phyloP scores from a whole-genome alignment of 306 rosid species.

The Fragaria iinumae region DNA sequence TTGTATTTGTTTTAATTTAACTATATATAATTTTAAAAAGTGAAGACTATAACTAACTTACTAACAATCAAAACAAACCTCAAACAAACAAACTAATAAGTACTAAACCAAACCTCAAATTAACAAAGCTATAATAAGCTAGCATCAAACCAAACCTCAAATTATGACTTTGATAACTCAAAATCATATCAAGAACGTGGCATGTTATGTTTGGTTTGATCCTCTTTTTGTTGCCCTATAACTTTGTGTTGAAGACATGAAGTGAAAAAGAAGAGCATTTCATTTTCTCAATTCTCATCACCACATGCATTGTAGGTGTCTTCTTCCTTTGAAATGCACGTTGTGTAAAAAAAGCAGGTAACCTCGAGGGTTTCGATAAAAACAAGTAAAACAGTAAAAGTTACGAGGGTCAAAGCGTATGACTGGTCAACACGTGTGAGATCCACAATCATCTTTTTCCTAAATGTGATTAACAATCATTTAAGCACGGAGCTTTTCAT shows the following conservation, averaged over 20 bases:
- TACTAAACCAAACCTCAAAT: background rate
- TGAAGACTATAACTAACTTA: background rate
- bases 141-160: background rate
- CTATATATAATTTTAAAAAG: background rate
- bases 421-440: slow-evolving; percentile 6
- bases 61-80: background rate
- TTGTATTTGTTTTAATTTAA: too few species aligned
- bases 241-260: background rate
- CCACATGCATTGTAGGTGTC: slow-evolving; percentile 5
- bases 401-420: background rate
- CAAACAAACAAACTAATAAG: background rate
- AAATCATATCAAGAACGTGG: background rate
- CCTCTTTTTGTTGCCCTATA: background rate
- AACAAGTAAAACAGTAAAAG: background rate
- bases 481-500: background rate
- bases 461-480: background rate
- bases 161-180: background rate
- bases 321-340: slow-evolving; percentile 13
- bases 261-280: background rate
- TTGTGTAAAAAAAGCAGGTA: background rate
- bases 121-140: background rate
- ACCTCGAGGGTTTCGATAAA: background rate
- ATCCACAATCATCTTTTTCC: slow-evolving; percentile 3
- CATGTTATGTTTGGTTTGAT: background rate
- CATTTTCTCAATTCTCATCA: background rate